phyloP scores from a whole-genome alignment of 495 filamentous ascomycete species.

The Schizothecium vesticola region DNA sequence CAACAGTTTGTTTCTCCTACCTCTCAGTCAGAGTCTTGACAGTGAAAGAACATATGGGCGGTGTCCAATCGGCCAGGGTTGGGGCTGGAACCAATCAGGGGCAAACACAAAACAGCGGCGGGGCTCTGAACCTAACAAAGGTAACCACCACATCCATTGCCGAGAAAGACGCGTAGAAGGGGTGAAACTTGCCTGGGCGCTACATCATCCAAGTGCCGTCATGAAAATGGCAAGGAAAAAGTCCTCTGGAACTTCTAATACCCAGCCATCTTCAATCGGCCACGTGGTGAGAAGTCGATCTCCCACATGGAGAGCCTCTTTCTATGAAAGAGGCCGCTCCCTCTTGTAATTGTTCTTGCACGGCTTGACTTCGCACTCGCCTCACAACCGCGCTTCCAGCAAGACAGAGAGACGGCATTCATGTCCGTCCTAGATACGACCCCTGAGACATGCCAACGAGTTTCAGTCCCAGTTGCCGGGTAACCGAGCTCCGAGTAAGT shows the following conservation, averaged over 20 bases:
- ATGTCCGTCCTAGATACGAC: neutral
- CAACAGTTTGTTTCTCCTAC: neutral
- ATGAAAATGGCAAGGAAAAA: too few relatives aligned
- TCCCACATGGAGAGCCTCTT: too few relatives aligned
- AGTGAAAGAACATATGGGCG: neutral
- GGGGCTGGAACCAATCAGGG: neutral
- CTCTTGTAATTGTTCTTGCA: too few relatives aligned
- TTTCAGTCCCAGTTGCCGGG: neutral
- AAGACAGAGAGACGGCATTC: neutral
- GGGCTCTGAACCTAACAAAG: neutral
- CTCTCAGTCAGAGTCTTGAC: neutral
- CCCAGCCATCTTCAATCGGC: neutral
- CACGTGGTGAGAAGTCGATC: neutral
- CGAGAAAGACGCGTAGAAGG: too few relatives aligned
- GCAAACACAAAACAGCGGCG: neutral
- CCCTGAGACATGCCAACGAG: neutral
- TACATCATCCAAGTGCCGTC: too few relatives aligned
- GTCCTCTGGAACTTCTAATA: neutral
- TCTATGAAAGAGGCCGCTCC: too few relatives aligned
- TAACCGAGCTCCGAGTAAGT: neutral
- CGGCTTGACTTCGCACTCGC: too few relatives aligned
- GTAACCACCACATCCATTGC: too few relatives aligned
- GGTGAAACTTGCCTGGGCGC: too few relatives aligned
- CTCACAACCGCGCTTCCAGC: neutral
- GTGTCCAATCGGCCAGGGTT: neutral